Conservation (phyloP, 768 basidiomycete genomes). For the Dentipellis fragilis region DNA sequence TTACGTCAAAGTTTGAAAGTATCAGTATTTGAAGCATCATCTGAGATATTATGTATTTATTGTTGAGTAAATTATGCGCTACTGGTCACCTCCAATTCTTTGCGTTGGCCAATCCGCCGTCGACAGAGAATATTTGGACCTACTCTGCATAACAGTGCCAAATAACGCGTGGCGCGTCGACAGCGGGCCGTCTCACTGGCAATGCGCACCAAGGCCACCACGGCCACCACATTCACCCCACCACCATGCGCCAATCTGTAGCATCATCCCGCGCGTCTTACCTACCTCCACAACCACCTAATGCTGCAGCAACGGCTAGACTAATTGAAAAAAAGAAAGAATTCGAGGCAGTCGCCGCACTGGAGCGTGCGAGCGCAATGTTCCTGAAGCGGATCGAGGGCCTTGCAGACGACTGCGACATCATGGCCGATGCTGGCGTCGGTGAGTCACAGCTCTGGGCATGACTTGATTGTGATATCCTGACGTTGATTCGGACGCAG, state of each 20-base stretch:
- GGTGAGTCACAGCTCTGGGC: constrained; percentile 28
- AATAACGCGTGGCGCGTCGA: no score
- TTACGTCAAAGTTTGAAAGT: no score
- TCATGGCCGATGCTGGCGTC: constrained; percentile 70
- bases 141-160: no score
- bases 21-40: no score
- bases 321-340: constrained; percentile 76
- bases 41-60: no score
- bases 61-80: no score
- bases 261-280: constrained; percentile 43
- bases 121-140: no score
- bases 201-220: no score
- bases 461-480: not conserved
- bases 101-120: no score
- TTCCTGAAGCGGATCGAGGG: constrained; percentile 62
- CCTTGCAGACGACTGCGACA: constrained; percentile 61
- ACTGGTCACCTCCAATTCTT: no score
- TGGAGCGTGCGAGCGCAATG: constrained; percentile 52
- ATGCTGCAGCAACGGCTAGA: constrained; percentile 41
- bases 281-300: constrained; percentile 28
- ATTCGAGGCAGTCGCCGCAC: constrained; percentile 61
- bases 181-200: no score
- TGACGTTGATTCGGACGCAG: constrained; percentile 22
- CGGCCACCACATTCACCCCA: not conserved
- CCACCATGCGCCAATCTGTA: constrained; percentile 45